phyloP scores from a whole-genome alignment of 1,139 yeast species.

The Pichia sp. region DNA sequence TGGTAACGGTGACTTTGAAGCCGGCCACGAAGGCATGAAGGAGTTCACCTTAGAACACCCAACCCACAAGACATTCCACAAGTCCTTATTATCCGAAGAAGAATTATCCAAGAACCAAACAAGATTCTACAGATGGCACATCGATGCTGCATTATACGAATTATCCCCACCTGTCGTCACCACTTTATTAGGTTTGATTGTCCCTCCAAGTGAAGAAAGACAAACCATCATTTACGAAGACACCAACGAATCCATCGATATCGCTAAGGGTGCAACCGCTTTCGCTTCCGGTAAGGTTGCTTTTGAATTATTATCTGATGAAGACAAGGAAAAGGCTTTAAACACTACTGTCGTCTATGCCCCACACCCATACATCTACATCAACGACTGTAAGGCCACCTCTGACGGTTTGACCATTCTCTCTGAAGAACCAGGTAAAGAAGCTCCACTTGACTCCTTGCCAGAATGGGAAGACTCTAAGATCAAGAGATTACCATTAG shows the following conservation, averaged over 20 bases:
- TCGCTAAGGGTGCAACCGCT: conserved; percentile 85
- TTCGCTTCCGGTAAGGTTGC: conserved; percentile 82
- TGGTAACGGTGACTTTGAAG: conserved; percentile 75
- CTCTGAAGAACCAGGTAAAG: conserved; percentile 62
- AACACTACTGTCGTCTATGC: conserved; percentile 81
- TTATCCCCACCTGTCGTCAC: conserved; percentile 85
- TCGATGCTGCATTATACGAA: conserved; percentile 84
- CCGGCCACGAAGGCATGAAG: conserved; percentile 61
- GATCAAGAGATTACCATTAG: conserved; percentile 75
- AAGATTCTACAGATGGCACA: conserved; percentile 90
- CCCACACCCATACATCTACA: conserved; percentile 87
- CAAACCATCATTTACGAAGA: conserved; percentile 65
- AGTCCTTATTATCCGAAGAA: conserved; percentile 58
- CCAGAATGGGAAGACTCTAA: conserved; percentile 82
- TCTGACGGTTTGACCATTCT: conserved; percentile 85
- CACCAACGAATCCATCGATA: conserved; percentile 57
- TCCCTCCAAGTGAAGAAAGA: conserved; percentile 56
- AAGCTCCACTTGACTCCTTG: conserved; percentile 58
- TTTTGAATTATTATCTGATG: conserved; percentile 60
- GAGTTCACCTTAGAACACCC: conserved; percentile 76
- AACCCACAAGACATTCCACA: conserved; percentile 77
- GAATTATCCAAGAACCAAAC: conserved; percentile 61
- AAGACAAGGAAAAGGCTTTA: conserved; percentile 71
- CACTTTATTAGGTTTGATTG: conserved; percentile 76
- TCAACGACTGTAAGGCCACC: conserved; percentile 77